Evolutionary conservation across 1,139 yeast genomes (phyloP).

Genomic region (Pichia sp.): DNA sequence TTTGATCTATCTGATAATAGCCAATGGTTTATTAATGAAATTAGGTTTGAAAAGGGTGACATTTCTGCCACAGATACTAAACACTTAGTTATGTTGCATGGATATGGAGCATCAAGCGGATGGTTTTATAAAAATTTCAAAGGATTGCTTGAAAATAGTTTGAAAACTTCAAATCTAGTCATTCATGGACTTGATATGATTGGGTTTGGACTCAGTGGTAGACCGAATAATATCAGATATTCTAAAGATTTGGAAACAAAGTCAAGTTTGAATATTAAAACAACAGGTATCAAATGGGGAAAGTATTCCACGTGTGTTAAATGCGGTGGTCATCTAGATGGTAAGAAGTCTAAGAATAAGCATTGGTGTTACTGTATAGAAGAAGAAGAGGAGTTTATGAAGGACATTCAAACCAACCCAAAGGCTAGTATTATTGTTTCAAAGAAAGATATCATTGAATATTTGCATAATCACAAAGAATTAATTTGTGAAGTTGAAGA

Average conservation of each 20-base stretch:
- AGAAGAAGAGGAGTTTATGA: constrained; percentile 7
- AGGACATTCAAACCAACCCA: background rate
- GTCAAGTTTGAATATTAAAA: constrained; percentile 18
- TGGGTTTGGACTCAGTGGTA: constrained; percentile 76
- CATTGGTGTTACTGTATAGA: constrained; percentile 16
- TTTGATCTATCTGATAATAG: constrained; percentile 3
- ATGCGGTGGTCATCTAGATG: constrained; percentile 18
- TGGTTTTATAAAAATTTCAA: constrained; percentile 76
- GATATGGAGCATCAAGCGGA: constrained; percentile 86
- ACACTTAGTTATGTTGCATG: constrained; percentile 71
- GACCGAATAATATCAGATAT: constrained; percentile 43
- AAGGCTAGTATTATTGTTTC: constrained; percentile 13
- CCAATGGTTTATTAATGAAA: constrained; percentile 22
- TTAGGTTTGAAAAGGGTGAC: constrained; percentile 21
- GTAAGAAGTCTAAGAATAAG: constrained; percentile 7
- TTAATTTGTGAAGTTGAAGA: constrained; percentile 53
- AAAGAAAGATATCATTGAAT: constrained; percentile 19
- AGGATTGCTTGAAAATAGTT: constrained; percentile 34
- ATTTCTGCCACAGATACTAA: constrained; percentile 16
- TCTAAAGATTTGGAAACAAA: constrained; percentile 21
- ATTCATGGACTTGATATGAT: constrained; percentile 77
- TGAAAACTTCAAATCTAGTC: constrained; percentile 19
- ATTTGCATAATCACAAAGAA: constrained; percentile 36
- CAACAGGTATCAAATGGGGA: constrained; percentile 15
- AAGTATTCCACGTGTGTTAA: constrained; percentile 10